These are phyloP conservation scores for Gyromitra esculenta DNA, from an alignment of 2,329 filamentous ascomycete genomes.

Conservation along the genomic window DNA sequence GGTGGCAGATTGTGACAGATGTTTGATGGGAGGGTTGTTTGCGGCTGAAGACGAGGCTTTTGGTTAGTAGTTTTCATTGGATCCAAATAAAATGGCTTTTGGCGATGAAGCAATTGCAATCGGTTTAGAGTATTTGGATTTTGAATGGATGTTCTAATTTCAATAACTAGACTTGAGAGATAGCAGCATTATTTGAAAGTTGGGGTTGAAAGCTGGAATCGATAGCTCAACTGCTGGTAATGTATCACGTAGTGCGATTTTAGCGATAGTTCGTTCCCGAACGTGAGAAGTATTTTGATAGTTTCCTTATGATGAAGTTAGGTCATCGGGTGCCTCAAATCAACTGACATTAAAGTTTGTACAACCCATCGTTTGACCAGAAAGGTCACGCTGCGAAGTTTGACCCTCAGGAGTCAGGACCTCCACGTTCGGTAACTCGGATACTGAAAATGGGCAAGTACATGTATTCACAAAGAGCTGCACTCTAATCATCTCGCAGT, in stretches of 20 bases:
- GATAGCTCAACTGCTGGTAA: neutral
- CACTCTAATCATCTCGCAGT: neutral
- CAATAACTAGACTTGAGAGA: neutral
- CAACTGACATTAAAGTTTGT: neutral
- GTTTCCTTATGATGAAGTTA: neutral
- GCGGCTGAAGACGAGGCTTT: neutral
- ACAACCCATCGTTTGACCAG: neutral
- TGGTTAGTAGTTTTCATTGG: too few species aligned
- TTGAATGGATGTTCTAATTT: neutral
- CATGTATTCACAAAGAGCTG: neutral
- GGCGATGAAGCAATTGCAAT: too few species aligned
- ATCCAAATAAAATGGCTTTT: too few species aligned
- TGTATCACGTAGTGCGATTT: too few species aligned
- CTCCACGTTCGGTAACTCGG: neutral
- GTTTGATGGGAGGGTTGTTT: neutral
- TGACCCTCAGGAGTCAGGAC: conserved; percentile 3
- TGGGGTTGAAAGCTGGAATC: neutral
- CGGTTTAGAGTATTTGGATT: too few species aligned
- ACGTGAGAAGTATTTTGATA: neutral
- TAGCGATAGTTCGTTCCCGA: too few species aligned
- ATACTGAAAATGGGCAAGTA: neutral
- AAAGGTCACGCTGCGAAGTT: neutral
- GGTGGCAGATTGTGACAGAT: neutral
- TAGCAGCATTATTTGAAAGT: neutral
- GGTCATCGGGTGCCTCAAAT: neutral